Evolutionary conservation across 805 yeast species (phyloP), one percentile per base, ranked within the genome.

Genomic region (Priceomyces medius): DNA sequence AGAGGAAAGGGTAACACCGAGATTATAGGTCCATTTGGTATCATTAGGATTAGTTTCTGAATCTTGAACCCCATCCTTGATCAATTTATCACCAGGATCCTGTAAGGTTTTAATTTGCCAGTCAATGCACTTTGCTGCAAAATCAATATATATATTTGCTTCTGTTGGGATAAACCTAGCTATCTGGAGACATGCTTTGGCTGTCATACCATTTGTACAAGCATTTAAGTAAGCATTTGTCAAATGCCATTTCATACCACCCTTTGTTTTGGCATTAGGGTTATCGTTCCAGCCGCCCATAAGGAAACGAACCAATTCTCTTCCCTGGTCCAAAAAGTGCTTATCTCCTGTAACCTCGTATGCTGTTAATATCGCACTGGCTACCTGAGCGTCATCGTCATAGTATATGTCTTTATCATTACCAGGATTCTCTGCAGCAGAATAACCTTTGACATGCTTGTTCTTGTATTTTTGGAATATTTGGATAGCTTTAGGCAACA

Each of bases 311-410:
- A 76, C 80, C 50, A 80, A 65, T 47, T 79, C 84, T 37, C 78
- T 66, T 6, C 81, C 85, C 49, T 68, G 66, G 49, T 75, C 79
- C 45, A 83, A 63, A 53, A 68, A 79, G 35, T 64, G 63, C 49
- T 63, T 63, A 46, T 81, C 76, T 1, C 75, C 76, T 1, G 88
- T 81, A 18, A 80, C 86, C 53, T 82, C 88, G 53, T 79, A 83
- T 2, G 86, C 85, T 2, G 80, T 73, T 43, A 84, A 63, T 49
- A 81, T 66, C 3, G 82, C 83, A 50, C 80, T 69, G 12, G 85
- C 83, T 10, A 83, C 79, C 56, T 83, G 90, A 2, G 89, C 90
- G 55, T 83, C 85, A 53, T 83, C 90, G 53, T 83, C 88, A 47
- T 80, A 80, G 58, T 83, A 82, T 31, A 83, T 78, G 56, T 83